Evolutionary conservation across 2,329 filamentous ascomycete genomes (phyloP), one percentile per base, ranked within the genome.

Genomic region (Hypoxylon sp.): DNA sequence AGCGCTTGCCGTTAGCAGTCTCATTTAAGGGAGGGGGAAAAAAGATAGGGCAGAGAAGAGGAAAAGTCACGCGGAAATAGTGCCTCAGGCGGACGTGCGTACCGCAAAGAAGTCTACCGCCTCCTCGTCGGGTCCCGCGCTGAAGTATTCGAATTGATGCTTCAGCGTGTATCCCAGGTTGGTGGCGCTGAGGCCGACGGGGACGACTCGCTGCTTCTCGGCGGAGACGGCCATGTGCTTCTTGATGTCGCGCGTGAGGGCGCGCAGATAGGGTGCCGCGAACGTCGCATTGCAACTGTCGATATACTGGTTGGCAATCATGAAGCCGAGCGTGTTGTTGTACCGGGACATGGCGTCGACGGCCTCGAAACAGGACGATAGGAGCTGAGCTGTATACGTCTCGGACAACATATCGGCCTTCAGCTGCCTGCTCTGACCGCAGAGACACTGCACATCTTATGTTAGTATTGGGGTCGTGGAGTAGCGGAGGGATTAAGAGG

Each of bases 191-290:
- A 66, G 17, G 0, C 68, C 65, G n/a, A 69, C 48, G 0, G 67
- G 65, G 21, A 69, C 20, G 2, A 47, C 18, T 29, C 63, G 53
- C 47, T 62, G 48, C 3, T 15, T 45, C 17, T 52, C 41, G 17
- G 48, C 35, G 26, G 56, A 45, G 11, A 66, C 48, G 13, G 46
- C 40, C 57, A 71, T 66, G 60, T 72, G 72, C 27, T 48, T 56
- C 62, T 70, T 71, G 17, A 70, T 55, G 33, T 72, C 70, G 23
- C 70, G 61, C 13, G 64, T 62, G 9, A 70, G 40, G 33, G 69
- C 65, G 24, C 67, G 64, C 37, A 70, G 47, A 11, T 67, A 47
- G 20, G 56, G 55, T 3, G 65, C 70, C 0, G 49, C 47, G 17
- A n/a, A 15, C 0, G 64, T 64, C 13, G 42, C 42, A 10, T 17